phyloP scores from a whole-genome alignment of 306 rosid genomes.

The Rubus parviflorus region DNA sequence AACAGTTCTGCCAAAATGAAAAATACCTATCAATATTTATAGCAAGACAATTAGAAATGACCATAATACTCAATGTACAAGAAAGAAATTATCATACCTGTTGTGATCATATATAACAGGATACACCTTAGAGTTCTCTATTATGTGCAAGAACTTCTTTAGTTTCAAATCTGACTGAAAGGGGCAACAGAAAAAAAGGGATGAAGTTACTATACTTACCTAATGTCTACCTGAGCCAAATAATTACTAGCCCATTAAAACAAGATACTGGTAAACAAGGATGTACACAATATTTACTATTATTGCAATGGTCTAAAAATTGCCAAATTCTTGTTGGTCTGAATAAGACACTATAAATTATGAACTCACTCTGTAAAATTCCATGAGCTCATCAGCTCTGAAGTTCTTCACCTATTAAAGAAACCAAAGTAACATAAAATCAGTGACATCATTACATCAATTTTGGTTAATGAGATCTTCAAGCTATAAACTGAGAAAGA shows the following conservation, averaged over 20 bases:
- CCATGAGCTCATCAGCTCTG: conserved; percentile 89
- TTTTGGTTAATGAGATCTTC: neutral
- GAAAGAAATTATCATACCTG: conserved; percentile 42
- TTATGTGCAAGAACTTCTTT: conserved; percentile 95
- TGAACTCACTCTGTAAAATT: conserved; percentile 82
- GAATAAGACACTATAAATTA: neutral
- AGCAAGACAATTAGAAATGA: conserved; percentile 3
- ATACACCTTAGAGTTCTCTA: conserved; percentile 70
- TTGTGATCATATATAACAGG: conserved; percentile 79
- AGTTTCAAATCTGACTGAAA: conserved; percentile 89
- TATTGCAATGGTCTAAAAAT: neutral
- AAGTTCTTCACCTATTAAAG: conserved; percentile 60
- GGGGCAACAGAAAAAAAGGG: conserved; percentile 22
- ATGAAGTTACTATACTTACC: conserved; percentile 23
- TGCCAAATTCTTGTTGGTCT: neutral
- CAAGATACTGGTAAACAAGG: neutral
- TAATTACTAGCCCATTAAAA: neutral
- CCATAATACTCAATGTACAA: neutral
- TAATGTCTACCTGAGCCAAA: conserved; percentile 6
- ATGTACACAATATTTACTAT: neutral
- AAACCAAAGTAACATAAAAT: conserved; percentile 8
- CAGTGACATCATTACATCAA: conserved; percentile 21
- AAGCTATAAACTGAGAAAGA: neutral
- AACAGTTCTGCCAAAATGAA: conserved; percentile 59
- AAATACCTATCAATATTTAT: neutral